Base-by-base conservation (phyloP, 805 yeast species). In the Pichia paraexigua region DNA sequence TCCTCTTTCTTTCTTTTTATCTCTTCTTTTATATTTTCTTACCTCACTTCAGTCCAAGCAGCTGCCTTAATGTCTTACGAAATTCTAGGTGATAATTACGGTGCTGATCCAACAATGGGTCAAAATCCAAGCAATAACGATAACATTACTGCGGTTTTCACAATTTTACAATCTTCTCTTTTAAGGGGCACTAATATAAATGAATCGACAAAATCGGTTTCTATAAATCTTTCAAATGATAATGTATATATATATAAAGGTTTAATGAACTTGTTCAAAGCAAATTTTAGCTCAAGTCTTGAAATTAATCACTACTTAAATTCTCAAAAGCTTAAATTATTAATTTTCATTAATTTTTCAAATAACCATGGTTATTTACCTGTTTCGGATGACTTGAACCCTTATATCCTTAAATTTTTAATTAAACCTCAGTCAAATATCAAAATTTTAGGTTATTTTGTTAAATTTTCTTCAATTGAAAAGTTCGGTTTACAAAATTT, bases 311-410 rank as follows among this genome's bases (percentile, higher is more conserved):
- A 51, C 41, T 53, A 53, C 46, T 28, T 54, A 2, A 28, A 46
- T 25, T 52, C 57, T 9, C 49, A 49, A 27, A 54, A 54, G 25
- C 42, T 54, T 20, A 48, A 47, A 13, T 25, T 52, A 9, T 44
- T 52, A 8, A 13, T 54, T 7, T 35, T 35, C 8, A 35, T 35
- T n/a, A 35, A 35, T n/a, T 35, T 17, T 35, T 35, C 39, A 17
- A 35, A 35, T 35, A n/a, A 35, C 17, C 39, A n/a, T 35, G 39
- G 39, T 35, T 35, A 35, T 35, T n/a, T 35, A 35, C 39, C 39
- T 7, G 8, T 35, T 35, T 35, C 11, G 18, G 17, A 25, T 17
- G 47, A 48, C 22, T 48, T 48, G n/a, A 43, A 39, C 17, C 13
- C n/a, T 18, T 9, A 35, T 35, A 35, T 35, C 8, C 39, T 45